Conservation (phyloP, 2,329 filamentous ascomycete genomes). For the Bipolaris cookei region DNA sequence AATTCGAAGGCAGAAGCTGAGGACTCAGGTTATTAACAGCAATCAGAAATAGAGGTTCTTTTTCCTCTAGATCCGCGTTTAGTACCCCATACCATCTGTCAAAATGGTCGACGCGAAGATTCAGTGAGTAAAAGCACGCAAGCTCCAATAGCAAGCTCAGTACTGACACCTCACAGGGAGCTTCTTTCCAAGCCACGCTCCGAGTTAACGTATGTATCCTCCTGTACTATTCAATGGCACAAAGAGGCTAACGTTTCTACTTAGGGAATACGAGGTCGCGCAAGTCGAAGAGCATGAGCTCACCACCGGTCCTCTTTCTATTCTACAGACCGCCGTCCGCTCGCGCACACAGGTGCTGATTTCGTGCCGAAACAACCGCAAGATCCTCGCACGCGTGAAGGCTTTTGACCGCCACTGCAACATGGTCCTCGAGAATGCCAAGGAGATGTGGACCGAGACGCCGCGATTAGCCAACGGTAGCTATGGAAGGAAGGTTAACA, state of each 20-base stretch:
- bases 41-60: conserved; percentile 6
- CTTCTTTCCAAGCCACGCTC: conserved; percentile 85
- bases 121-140: conserved; percentile 43
- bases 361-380: conserved; percentile 97
- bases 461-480: conserved; percentile 82
- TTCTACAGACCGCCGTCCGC: conserved; percentile 95
- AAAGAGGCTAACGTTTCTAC: conserved; percentile 26
- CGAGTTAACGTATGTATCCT: conserved; percentile 80
- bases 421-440: conserved; percentile 96
- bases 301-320: conserved; percentile 81
- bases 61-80: neutral
- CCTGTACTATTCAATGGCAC: neutral
- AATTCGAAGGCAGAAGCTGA: conserved; percentile 30
- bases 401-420: conserved; percentile 99
- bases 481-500: conserved; percentile 90
- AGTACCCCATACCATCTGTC: conserved; percentile 8
- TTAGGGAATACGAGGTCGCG: conserved; percentile 87
- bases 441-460: conserved; percentile 99
- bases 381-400: conserved; percentile 95
- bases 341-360: conserved; percentile 96
- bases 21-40: conserved; percentile 31
- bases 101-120: conserved; percentile 52
- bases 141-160: neutral
- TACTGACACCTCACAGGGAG: conserved; percentile 66
- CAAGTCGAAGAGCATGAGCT: conserved; percentile 82